A percentile compares a stretch with the other conserved stretches of the same genome.
These are phyloP conservation scores for Neurospora africana DNA, from an alignment of 495 filamentous ascomycete species.

Conservation along the genomic window DNA sequence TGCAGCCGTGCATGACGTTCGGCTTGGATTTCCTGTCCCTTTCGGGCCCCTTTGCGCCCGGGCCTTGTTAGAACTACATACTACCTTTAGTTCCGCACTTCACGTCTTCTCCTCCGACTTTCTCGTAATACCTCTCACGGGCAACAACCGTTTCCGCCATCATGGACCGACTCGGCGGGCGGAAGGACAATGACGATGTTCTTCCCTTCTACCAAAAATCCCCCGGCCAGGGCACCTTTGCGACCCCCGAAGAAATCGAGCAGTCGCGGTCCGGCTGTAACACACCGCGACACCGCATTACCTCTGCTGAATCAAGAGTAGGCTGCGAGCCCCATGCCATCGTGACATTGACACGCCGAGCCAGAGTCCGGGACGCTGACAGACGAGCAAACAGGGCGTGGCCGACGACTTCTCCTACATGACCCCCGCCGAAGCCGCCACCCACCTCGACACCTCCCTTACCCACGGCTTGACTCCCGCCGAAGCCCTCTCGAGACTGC, in stretches of 20 bases:
- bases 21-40: constrained; percentile 9
- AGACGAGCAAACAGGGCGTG: constrained; percentile 21
- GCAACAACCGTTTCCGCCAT: not conserved
- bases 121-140: not conserved
- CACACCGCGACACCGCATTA: constrained; percentile 27
- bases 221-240: constrained; percentile 7
- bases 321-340: constrained; percentile 2
- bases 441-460: constrained; percentile 71
- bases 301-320: constrained; percentile 39
- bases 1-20: constrained; percentile 15
- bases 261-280: constrained; percentile 21
- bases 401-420: constrained; percentile 49
- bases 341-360: not conserved
- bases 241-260: constrained; percentile 13
- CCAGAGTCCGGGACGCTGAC: constrained; percentile 3
- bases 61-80: not conserved
- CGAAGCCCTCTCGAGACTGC: constrained; percentile 68
- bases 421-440: constrained; percentile 64
- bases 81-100: not conserved
- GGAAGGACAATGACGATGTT: constrained; percentile 23
- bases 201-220: constrained; percentile 25
- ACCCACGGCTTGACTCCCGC: constrained; percentile 66
- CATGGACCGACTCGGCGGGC: constrained; percentile 21
- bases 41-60: constrained; percentile 17
- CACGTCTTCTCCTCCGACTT: not conserved